These are phyloP conservation scores for Saturnispora dispora DNA, from an alignment of 805 yeast species.

Conservation along the genomic window DNA sequence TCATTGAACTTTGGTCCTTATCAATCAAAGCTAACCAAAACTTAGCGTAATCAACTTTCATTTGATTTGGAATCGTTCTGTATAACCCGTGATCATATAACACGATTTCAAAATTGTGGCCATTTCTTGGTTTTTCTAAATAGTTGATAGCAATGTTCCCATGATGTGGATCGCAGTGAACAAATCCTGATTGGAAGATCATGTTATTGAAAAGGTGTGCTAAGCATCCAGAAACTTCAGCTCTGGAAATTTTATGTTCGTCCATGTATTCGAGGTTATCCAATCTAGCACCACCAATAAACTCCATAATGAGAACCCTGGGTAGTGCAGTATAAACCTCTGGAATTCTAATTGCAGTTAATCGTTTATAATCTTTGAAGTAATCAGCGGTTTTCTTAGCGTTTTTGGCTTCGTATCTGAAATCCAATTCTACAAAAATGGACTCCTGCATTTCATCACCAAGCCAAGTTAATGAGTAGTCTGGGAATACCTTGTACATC, in stretches of 20 bases:
- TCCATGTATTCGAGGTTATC: slow-evolving; percentile 66
- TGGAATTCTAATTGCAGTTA: slow-evolving; percentile 79
- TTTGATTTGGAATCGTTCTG: slow-evolving; percentile 66
- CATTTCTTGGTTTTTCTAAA: slow-evolving; percentile 23
- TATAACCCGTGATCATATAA: slow-evolving; percentile 94
- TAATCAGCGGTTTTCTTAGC: slow-evolving; percentile 61
- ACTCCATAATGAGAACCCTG: slow-evolving; percentile 83
- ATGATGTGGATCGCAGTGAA: slow-evolving; percentile 98
- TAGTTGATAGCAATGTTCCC: slow-evolving; percentile 84
- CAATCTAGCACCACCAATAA: slow-evolving; percentile 68
- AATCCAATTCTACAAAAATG: slow-evolving; percentile 85
- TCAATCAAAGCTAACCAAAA: slow-evolving; percentile 89
- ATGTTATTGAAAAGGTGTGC: slow-evolving; percentile 88
- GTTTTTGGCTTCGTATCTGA: slow-evolving; percentile 77
- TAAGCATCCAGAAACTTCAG: slow-evolving; percentile 74
- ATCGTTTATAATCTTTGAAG: slow-evolving; percentile 44
- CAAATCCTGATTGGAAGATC: slow-evolving; percentile 88
- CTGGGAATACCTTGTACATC: slow-evolving; percentile 78
- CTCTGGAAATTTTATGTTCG: slow-evolving; percentile 54
- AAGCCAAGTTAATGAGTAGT: slow-evolving; percentile 91
- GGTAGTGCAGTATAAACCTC: slow-evolving; percentile 53
- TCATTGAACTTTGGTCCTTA: slow-evolving; percentile 57
- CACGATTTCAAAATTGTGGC: slow-evolving; percentile 81
- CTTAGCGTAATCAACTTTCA: slow-evolving; percentile 76
- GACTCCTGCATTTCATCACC: slow-evolving; percentile 85